Conservation (phyloP, 2,329 filamentous ascomycete genomes). For the Cladosporium oxysporum region DNA sequence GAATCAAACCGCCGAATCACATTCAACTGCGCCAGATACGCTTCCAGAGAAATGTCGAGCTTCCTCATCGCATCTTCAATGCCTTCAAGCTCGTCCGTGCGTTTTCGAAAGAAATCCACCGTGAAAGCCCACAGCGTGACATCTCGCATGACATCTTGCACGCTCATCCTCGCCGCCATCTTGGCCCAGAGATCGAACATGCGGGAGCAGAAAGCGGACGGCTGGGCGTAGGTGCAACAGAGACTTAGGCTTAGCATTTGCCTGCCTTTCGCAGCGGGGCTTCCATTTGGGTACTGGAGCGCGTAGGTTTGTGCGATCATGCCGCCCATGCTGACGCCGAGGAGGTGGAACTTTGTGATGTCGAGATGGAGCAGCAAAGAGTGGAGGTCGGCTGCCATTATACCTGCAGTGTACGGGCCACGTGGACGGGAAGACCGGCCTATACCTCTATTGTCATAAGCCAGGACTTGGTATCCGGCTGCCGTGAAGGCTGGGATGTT, state of each 20-base stretch:
- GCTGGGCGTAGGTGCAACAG: slow-evolving; percentile 30
- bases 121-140: slow-evolving; percentile 33
- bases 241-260: slow-evolving; percentile 24
- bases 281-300: slow-evolving; percentile 25
- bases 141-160: slow-evolving; percentile 31
- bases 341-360: slow-evolving; percentile 25
- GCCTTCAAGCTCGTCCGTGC: slow-evolving; percentile 22
- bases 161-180: slow-evolving; percentile 27
- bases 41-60: slow-evolving; percentile 27
- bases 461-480: slow-evolving; percentile 25
- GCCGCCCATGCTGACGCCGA: slow-evolving; percentile 32
- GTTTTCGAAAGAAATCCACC: slow-evolving; percentile 26
- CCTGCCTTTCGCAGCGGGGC: slow-evolving; percentile 8
- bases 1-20: slow-evolving; percentile 31
- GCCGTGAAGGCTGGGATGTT: slow-evolving; percentile 25
- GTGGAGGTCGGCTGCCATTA: slow-evolving; percentile 29
- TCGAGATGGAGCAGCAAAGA: slow-evolving; percentile 24
- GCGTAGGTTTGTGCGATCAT: slow-evolving; percentile 31
- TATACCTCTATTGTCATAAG: slow-evolving; percentile 32
- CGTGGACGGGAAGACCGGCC: slow-evolving; percentile 24
- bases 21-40: slow-evolving; percentile 30
- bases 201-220: slow-evolving; percentile 26
- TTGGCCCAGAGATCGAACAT: slow-evolving; percentile 31
- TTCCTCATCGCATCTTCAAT: slow-evolving; percentile 27
- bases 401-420: slow-evolving; percentile 27